Percentiles rank a stretch among this genome's conserved stretches.
Conservation (phyloP, 2,329 filamentous ascomycete genomes). For the Teratosphaeria viscida region DNA sequence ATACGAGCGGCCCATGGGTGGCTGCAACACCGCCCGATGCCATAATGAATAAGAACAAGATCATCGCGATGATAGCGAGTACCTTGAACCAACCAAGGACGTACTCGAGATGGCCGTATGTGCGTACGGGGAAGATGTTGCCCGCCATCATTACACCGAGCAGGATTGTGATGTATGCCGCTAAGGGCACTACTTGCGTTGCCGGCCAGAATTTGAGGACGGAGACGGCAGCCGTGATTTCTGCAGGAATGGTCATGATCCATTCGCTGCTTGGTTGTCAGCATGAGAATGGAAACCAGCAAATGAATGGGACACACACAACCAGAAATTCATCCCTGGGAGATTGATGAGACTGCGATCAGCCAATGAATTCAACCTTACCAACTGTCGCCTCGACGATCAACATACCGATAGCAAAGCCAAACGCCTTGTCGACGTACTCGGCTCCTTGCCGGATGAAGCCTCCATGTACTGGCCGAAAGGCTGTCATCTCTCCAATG, state of each 20-base stretch:
- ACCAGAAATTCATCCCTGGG: not conserved
- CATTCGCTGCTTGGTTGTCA: conserved; percentile 9
- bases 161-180: conserved; percentile 27
- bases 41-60: conserved; percentile 28
- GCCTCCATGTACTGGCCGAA: conserved; percentile 23
- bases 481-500: conserved; percentile 15
- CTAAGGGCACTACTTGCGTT: conserved; percentile 18
- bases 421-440: conserved; percentile 25
- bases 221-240: conserved; percentile 26
- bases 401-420: conserved; percentile 21
- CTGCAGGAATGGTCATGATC: conserved; percentile 26
- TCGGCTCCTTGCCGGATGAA: conserved; percentile 25
- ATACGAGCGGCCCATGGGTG: conserved; percentile 25
- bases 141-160: conserved; percentile 18
- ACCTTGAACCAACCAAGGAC: conserved; percentile 26
- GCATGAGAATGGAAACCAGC: not conserved
- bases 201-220: conserved; percentile 26
- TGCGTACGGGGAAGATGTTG: conserved; percentile 16
- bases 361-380: conserved; percentile 14
- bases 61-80: conserved; percentile 23
- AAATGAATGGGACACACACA: not conserved
- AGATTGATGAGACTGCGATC: not conserved
- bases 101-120: conserved; percentile 25
- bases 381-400: conserved; percentile 17
- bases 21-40: conserved; percentile 25